Base-by-base conservation (phyloP, 2,329 filamentous ascomycete species). In the Colletotrichum eremochloae region DNA sequence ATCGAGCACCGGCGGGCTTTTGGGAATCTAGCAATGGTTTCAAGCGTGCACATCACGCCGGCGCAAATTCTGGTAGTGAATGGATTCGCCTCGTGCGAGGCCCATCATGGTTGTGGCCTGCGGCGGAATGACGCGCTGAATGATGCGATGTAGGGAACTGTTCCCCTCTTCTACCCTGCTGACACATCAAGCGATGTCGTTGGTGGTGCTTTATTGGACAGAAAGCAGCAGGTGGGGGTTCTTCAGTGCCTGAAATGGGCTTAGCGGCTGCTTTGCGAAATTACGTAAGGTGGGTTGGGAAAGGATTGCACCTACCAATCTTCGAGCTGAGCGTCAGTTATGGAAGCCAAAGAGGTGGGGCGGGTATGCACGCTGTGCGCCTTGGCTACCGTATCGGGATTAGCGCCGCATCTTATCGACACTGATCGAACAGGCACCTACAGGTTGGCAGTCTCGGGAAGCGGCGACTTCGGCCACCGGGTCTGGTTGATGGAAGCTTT, bases 311-410 rank as follows among this genome's bases (percentile, higher is more conserved):
- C 40, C 40, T 15, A 3, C 20, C 18, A 36, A 24, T 18, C 36
- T 24, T 1, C 56, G 56, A 40, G 53, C 56, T 48, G 24, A 42
- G 63, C 63, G 56, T 29, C 68, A 20, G 36, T 57, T 33, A 58
- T 44, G 15, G 44, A 62, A 36, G 42, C 33, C 7, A 40, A 40
- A 60, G 0, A 6, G 38, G n/a, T 36, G 65, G 68, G 9, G 12
- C 2, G 1, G 0, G 0, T 15, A 68, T 71, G 69, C 69, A 60
- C 65, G 46, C 55, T 36, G 63, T 81, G 79, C 73, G 74, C 69
- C 79, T 79, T 77, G 78, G 77, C 76, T 82, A 74, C 81, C 76
- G 15, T 1, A 74, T 77, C 48, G 1, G 72, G 80, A 38, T 67
- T 82, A 82, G 81, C 36, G 38, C 2, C 0, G 1, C 7, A 20